Conservation (phyloP, 2,329 filamentous ascomycete species). For the Colletotrichum higginsianum region DNA sequence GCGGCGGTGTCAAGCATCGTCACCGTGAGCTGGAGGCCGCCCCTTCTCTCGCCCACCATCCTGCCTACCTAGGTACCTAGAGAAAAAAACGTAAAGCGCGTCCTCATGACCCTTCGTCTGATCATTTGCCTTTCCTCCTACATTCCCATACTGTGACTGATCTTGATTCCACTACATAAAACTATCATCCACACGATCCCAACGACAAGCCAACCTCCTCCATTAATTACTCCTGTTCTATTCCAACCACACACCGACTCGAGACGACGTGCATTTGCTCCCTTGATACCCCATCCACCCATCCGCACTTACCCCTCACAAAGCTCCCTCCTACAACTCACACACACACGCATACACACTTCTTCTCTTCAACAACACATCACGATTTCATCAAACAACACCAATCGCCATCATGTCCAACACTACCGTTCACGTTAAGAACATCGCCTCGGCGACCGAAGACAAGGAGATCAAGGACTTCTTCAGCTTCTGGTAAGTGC, state of each 20-base stretch:
- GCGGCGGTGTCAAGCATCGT: constrained; percentile 32
- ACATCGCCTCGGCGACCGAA: constrained; percentile 85
- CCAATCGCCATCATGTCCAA: constrained; percentile 65
- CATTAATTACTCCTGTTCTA: not conserved
- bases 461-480: constrained; percentile 96
- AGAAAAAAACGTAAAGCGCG: constrained; percentile 33
- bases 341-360: not conserved
- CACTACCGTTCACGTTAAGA: constrained; percentile 86
- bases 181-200: constrained; percentile 24
- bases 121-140: constrained; percentile 20
- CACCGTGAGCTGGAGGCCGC: constrained; percentile 33
- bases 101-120: constrained; percentile 41
- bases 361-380: constrained; percentile 18
- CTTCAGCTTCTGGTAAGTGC: constrained; percentile 91
- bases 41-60: constrained; percentile 1
- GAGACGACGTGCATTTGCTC: constrained; percentile 26
- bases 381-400: not conserved
- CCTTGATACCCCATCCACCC: constrained; percentile 36
- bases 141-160: constrained; percentile 26
- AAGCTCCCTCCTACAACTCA: constrained; percentile 35
- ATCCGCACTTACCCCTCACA: constrained; percentile 39
- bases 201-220: not conserved
- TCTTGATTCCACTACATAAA: constrained; percentile 26
- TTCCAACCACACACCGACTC: constrained; percentile 20
- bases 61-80: constrained; percentile 7